phyloP scores from a whole-genome alignment of 2,329 filamentous ascomycete species.

The Botrytis sinoallii region DNA sequence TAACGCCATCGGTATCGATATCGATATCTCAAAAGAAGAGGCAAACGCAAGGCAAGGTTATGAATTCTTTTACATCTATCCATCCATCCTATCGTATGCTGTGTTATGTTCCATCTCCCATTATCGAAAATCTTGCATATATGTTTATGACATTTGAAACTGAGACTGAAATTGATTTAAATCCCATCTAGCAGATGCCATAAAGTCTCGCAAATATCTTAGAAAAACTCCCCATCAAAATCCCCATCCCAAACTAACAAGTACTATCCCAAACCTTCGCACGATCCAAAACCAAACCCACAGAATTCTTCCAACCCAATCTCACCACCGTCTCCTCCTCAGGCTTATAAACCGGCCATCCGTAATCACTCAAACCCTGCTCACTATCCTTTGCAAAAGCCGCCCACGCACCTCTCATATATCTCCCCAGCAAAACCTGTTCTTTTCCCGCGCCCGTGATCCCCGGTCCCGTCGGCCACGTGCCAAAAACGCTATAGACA shows the following conservation, averaged over 20 bases:
- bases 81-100: too few relatives aligned
- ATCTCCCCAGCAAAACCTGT: conserved; percentile 36
- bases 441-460: conserved; percentile 29
- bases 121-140: too few relatives aligned
- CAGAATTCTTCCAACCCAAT: background rate
- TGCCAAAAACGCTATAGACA: conserved; percentile 39
- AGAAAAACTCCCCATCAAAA: too few relatives aligned
- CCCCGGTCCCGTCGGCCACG: conserved; percentile 19
- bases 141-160: too few relatives aligned
- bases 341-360: background rate
- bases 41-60: too few relatives aligned
- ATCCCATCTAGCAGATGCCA: too few relatives aligned
- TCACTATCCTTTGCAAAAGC: conserved; percentile 41
- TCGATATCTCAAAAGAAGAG: too few relatives aligned
- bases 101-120: too few relatives aligned
- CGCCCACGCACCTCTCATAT: conserved; percentile 41
- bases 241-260: background rate
- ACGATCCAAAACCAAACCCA: background rate
- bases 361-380: conserved; percentile 32
- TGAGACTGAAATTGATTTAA: too few relatives aligned
- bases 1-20: too few relatives aligned
- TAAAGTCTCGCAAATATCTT: too few relatives aligned
- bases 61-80: too few relatives aligned
- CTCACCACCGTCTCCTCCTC: background rate
- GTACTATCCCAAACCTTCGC: background rate